These are phyloP conservation scores for Chlorella sp. DNA, from an alignment of 139 green algal genomes.

Conservation along the genomic window DNA sequence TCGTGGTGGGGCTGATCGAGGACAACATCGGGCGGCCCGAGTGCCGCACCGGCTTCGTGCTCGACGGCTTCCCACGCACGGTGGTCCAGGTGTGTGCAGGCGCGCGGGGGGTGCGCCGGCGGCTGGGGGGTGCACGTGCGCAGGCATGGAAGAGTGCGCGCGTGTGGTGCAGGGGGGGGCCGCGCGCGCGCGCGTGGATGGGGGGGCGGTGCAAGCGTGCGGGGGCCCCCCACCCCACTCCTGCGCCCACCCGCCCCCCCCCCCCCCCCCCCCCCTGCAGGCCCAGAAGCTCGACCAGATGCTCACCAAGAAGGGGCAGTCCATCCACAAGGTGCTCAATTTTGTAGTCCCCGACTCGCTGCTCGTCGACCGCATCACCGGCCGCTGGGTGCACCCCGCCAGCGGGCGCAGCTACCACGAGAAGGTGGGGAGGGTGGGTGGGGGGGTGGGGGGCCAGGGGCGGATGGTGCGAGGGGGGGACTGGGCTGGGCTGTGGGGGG, in stretches of 20 bases:
- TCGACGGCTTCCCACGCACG: conserved; percentile 96
- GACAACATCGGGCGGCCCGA: conserved; percentile 87
- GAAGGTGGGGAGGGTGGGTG: conserved; percentile 29
- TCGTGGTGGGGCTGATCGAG: conserved; percentile 96
- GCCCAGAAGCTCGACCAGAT: conserved; percentile 95
- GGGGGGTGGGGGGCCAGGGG: neutral
- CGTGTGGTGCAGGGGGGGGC: too few species aligned
- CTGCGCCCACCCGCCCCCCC: neutral
- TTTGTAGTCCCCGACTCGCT: conserved; percentile 91
- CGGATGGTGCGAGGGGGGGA: too few species aligned
- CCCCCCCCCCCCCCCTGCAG: conserved; percentile 38
- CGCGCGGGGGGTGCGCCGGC: too few species aligned
- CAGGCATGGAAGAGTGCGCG: too few species aligned
- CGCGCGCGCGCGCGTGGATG: too few species aligned
- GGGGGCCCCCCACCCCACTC: too few species aligned
- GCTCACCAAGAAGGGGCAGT: conserved; percentile 70
- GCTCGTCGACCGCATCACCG: conserved; percentile 92
- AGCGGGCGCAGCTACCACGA: conserved; percentile 95
- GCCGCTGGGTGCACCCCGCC: conserved; percentile 89
- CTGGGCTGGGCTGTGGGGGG: too few species aligned
- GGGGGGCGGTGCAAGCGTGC: too few species aligned
- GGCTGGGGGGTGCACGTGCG: too few species aligned
- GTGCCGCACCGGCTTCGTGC: conserved; percentile 94
- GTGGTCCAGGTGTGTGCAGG: conserved; percentile 54
- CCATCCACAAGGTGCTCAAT: conserved; percentile 94